Evolutionary conservation across 306 rosid species (phyloP).

Genomic region (Casuarina glauca): DNA sequence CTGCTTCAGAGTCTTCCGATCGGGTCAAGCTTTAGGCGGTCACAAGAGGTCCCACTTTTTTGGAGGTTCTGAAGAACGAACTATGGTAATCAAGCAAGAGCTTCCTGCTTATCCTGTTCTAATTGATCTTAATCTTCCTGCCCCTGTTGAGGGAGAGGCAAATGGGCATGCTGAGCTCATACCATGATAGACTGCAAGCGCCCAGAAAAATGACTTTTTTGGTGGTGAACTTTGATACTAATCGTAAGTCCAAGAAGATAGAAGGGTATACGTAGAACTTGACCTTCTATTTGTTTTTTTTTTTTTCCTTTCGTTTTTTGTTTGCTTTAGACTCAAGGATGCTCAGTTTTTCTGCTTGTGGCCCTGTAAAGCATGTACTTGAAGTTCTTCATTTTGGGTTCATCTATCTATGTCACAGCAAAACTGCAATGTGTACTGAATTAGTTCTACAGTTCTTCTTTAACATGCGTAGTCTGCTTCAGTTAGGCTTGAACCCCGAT

Average conservation of each 20-base stretch:
- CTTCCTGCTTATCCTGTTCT: constrained; percentile 41
- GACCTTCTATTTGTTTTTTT: constrained; percentile 31
- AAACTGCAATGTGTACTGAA: neutral
- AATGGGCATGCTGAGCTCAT: constrained; percentile 34
- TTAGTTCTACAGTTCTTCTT: neutral
- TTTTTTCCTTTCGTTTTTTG: constrained; percentile 18
- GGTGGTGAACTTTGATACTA: constrained; percentile 26
- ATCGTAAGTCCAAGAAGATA: constrained; percentile 29
- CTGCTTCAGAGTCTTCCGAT: constrained; percentile 69
- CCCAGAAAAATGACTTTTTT: constrained; percentile 25
- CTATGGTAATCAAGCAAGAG: constrained; percentile 51
- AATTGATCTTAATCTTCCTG: constrained; percentile 92
- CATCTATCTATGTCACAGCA: constrained; percentile 1
- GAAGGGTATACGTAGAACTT: constrained; percentile 44
- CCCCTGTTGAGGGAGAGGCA: constrained; percentile 67
- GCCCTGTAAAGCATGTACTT: constrained; percentile 17
- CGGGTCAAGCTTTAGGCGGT: constrained; percentile 97
- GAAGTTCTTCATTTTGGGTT: constrained; percentile 13
- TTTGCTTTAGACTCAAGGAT: constrained; percentile 33
- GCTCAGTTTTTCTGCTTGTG: constrained; percentile 42
- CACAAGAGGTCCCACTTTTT: constrained; percentile 93
- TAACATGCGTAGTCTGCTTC: neutral
- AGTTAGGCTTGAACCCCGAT: neutral
- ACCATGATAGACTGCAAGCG: constrained; percentile 39
- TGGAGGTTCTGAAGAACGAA: constrained; percentile 62